Evolutionary conservation across 176 grass and related monocot genomes (phyloP).

Genomic region (Lolium rigidum): DNA sequence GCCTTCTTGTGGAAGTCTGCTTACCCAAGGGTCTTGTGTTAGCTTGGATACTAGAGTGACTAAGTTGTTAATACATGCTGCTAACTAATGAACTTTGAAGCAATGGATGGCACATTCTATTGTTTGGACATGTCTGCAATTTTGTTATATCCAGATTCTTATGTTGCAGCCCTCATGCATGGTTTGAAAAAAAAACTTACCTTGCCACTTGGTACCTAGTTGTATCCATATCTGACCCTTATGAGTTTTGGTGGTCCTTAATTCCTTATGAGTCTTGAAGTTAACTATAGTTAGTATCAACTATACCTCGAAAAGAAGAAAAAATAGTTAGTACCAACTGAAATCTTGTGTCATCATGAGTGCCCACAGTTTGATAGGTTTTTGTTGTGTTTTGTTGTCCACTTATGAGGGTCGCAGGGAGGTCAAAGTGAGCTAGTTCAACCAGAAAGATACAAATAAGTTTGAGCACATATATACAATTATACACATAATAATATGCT

Average conservation of each 20-base stretch:
- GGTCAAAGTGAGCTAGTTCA: too few species aligned
- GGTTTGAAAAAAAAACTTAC: neutral
- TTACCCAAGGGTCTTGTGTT: neutral
- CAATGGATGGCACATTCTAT: conserved; percentile 20
- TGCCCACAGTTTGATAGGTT: neutral
- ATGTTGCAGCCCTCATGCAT: neutral
- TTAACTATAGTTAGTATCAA: conserved; percentile 21
- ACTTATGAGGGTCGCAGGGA: too few species aligned
- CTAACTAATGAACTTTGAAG: conserved; percentile 29
- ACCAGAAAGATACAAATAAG: too few species aligned
- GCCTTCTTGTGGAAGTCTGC: conserved; percentile 1
- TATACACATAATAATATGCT: too few species aligned
- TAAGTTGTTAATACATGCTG: conserved; percentile 1
- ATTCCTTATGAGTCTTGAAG: neutral
- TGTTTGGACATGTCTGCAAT: neutral
- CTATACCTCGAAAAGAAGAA: neutral
- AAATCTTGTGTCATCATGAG: conserved; percentile 17
- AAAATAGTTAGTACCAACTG: conserved; percentile 1
- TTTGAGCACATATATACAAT: too few species aligned
- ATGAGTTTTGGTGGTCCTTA: conserved; percentile 9
- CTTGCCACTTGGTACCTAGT: neutral
- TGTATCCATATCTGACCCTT: neutral
- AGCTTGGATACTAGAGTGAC: conserved; percentile 11
- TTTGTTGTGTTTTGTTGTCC: too few species aligned
- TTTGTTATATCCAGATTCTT: conserved; percentile 29